Evolutionary conservation across 495 filamentous ascomycete species (phyloP).

Genomic region (Aspergillus ostianus): DNA sequence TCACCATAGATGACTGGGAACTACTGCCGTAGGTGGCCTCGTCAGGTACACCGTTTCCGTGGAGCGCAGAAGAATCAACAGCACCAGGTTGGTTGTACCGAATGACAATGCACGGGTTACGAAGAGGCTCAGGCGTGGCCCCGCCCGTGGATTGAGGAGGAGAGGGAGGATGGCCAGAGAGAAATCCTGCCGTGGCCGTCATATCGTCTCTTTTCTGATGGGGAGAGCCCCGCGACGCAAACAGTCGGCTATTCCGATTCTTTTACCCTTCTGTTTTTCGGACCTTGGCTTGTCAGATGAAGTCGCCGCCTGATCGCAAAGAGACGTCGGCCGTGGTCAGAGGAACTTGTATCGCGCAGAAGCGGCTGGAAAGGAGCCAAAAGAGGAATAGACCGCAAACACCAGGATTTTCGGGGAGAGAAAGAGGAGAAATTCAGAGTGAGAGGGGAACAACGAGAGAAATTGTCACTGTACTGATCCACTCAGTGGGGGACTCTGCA

Average conservation of each 20-base stretch:
- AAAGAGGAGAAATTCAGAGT: neutral
- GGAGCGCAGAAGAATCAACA: conserved; percentile 1
- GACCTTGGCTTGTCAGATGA: too few relatives aligned
- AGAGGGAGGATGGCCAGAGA: conserved; percentile 25
- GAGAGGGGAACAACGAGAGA: neutral
- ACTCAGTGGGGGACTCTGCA: neutral
- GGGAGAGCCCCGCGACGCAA: too few relatives aligned
- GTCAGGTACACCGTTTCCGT: neutral
- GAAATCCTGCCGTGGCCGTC: too few relatives aligned
- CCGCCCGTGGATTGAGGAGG: conserved; percentile 29
- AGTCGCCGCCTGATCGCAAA: too few relatives aligned
- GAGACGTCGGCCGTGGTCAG: neutral
- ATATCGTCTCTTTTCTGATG: too few relatives aligned
- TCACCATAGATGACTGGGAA: conserved; percentile 14
- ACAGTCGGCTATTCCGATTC: too few relatives aligned
- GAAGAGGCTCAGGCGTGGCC: conserved; percentile 15
- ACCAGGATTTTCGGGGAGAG: neutral
- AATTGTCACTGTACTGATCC: neutral
- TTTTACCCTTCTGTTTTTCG: too few relatives aligned
- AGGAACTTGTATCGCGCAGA: neutral
- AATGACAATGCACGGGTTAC: conserved; percentile 15
- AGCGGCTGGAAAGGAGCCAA: neutral
- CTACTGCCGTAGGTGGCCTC: conserved; percentile 9
- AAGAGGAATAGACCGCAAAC: neutral
- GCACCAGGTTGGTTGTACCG: conserved; percentile 11